Percentiles rank a stretch among this genome's conserved stretches.
Conservation (phyloP, 495 filamentous ascomycete species). For the Tuber aestivum region DNA sequence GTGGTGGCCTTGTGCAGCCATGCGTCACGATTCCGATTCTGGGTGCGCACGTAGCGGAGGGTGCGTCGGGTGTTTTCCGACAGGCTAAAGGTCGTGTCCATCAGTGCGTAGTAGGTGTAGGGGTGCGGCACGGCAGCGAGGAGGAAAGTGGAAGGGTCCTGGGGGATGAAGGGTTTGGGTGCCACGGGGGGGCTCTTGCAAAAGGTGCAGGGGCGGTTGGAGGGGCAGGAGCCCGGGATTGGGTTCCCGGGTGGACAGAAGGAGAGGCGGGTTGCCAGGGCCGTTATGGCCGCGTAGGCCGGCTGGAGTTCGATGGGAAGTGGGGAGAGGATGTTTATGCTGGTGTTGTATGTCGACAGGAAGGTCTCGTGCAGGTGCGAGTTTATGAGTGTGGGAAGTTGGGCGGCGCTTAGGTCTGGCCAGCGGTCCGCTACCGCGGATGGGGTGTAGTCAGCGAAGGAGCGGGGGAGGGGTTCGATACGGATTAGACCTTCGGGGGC, state of each 20-base stretch:
- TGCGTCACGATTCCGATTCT: constrained; percentile 62
- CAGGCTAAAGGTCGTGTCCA: constrained; percentile 33
- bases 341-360: constrained; percentile 47
- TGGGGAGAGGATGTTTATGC: constrained; percentile 75
- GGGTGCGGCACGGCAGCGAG: constrained; percentile 88
- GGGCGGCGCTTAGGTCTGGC: constrained; percentile 55
- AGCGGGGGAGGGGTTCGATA: constrained; percentile 56
- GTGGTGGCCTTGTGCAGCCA: constrained; percentile 68
- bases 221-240: constrained; percentile 73
- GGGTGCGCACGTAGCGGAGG: constrained; percentile 63
- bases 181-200: constrained; percentile 59
- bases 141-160: constrained; percentile 62
- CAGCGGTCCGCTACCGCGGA: constrained; percentile 59
- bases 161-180: constrained; percentile 55
- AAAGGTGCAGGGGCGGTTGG: constrained; percentile 70
- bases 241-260: constrained; percentile 63
- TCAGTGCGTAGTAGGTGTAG: constrained; percentile 67
- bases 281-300: constrained; percentile 60
- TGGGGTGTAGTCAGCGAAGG: constrained; percentile 73
- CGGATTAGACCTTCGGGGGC: constrained; percentile 53
- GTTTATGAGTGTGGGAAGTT: constrained; percentile 72
- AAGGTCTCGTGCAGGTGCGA: constrained; percentile 81
- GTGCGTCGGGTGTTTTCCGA: constrained; percentile 46
- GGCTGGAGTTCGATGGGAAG: constrained; percentile 64
- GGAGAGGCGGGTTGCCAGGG: constrained; percentile 65